Percentiles rank a stretch among this genome's conserved stretches.
Evolutionary conservation across 192 early-diverging fungal genomes (phyloP).

Genomic region (Dispira parvispora): DNA sequence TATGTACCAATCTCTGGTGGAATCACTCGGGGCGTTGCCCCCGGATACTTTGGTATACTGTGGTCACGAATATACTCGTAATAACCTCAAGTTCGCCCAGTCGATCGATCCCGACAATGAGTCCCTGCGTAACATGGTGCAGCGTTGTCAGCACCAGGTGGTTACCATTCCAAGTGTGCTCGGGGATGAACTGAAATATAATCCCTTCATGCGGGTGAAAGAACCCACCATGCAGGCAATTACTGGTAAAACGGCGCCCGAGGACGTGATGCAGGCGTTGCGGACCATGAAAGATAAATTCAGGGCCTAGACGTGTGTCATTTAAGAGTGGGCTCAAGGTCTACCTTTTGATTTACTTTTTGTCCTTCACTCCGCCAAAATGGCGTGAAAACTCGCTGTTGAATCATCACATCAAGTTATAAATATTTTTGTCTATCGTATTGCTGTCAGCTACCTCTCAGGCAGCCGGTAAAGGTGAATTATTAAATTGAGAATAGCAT

Average conservation of each 20-base stretch:
- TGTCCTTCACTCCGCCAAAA: no score
- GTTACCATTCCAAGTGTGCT: slow-evolving; percentile 78
- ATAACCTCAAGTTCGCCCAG: slow-evolving; percentile 57
- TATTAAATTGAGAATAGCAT: no score
- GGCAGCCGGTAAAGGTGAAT: no score
- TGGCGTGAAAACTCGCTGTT: no score
- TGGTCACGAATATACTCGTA: slow-evolving; percentile 83
- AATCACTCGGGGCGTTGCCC: slow-evolving; percentile 49
- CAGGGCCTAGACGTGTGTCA: not conserved
- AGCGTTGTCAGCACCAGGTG: slow-evolving; percentile 27
- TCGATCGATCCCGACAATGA: slow-evolving; percentile 63
- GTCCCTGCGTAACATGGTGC: slow-evolving; percentile 44
- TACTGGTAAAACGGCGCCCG: slow-evolving; percentile 39
- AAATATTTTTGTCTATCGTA: no score
- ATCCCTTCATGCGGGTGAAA: slow-evolving; percentile 79
- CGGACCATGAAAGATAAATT: slow-evolving; percentile 70
- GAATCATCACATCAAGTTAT: no score
- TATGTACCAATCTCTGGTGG: slow-evolving; percentile 66
- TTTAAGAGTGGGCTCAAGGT: no score
- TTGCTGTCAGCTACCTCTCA: no score
- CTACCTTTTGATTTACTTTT: no score
- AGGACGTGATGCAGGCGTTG: slow-evolving; percentile 57
- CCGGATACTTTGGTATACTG: slow-evolving; percentile 73
- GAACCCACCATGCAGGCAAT: slow-evolving; percentile 37
- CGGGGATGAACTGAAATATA: slow-evolving; percentile 67